A percentile compares a stretch with the other conserved stretches of the same genome.
Conservation (phyloP, 2,329 filamentous ascomycete species). For the Hypoxylon sp. region DNA sequence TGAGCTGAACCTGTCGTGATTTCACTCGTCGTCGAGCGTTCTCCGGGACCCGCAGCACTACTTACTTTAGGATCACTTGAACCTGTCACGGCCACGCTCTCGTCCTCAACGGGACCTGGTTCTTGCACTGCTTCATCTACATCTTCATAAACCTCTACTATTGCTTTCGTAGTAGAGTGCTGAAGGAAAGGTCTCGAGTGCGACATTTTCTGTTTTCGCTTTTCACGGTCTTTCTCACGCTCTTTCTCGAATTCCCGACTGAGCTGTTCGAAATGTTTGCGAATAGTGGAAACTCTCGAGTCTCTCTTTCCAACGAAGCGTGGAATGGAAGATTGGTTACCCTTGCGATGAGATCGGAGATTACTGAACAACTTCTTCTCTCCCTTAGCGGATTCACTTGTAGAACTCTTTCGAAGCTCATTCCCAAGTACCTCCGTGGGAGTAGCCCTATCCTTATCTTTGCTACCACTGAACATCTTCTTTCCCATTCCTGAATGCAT, state of each 20-base stretch:
- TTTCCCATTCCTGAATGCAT: conserved; percentile 57
- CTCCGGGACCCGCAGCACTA: conserved; percentile 29
- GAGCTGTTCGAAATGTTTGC: conserved; percentile 95
- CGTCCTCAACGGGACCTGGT: conserved; percentile 72
- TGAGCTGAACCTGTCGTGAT: conserved; percentile 20
- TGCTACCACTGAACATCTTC: conserved; percentile 45
- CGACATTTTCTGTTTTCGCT: conserved; percentile 78
- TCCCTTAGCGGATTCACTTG: conserved; percentile 55
- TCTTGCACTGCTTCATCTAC: conserved; percentile 93
- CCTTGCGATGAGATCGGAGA: conserved; percentile 72
- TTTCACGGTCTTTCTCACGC: conserved; percentile 82
- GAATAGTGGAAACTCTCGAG: conserved; percentile 87
- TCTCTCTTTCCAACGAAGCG: conserved; percentile 81
- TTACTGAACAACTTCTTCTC: conserved; percentile 73
- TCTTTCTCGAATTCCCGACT: conserved; percentile 97
- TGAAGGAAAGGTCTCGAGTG: conserved; percentile 82
- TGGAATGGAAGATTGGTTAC: conserved; percentile 80
- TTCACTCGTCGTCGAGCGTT: conserved; percentile 16
- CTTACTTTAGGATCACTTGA: conserved; percentile 46
- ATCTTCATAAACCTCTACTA: conserved; percentile 94
- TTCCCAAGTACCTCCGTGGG: conserved; percentile 40
- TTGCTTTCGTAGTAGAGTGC: conserved; percentile 90
- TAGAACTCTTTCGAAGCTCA: conserved; percentile 47
- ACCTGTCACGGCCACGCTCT: conserved; percentile 52
- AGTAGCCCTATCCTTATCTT: conserved; percentile 44